These are phyloP conservation scores for Colletotrichum abscissum DNA, from an alignment of 2,329 filamentous ascomycete species.

Conservation along the genomic window DNA sequence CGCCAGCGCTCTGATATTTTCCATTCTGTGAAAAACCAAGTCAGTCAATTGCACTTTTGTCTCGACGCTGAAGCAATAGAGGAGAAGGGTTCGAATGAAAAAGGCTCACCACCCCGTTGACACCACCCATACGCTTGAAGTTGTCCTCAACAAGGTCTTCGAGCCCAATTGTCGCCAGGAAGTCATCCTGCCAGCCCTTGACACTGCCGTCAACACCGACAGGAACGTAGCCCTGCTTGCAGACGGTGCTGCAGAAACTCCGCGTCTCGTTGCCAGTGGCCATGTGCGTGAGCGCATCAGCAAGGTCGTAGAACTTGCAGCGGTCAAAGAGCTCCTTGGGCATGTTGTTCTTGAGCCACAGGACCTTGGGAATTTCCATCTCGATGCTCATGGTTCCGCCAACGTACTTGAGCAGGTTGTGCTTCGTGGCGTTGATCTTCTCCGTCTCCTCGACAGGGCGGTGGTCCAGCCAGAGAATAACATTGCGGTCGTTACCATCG, in stretches of 20 bases:
- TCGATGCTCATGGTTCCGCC: conserved; percentile 99
- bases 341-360: conserved; percentile 99
- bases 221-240: conserved; percentile 96
- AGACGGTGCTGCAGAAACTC: conserved; percentile 95
- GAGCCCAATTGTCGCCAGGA: conserved; percentile 88
- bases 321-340: conserved; percentile 87
- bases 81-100: conserved; percentile 49
- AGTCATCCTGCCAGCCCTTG: conserved; percentile 98
- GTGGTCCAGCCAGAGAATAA: conserved; percentile 98
- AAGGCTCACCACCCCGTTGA: conserved; percentile 89
- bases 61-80: conserved; percentile 10
- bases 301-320: conserved; percentile 97
- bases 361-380: conserved; percentile 98
- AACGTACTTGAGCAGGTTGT: conserved; percentile 95
- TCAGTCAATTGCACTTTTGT: conserved; percentile 27
- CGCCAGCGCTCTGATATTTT: conserved; percentile 89
- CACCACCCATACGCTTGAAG: conserved; percentile 93
- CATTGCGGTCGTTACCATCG: conserved; percentile 87
- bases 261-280: conserved; percentile 92
- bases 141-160: conserved; percentile 84
- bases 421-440: conserved; percentile 91
- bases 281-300: conserved; percentile 92
- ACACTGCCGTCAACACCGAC: conserved; percentile 97
- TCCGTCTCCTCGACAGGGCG: conserved; percentile 90
- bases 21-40: conserved; percentile 75